Percentiles rank a stretch among this genome's conserved stretches.
Conservation (phyloP, 2,329 filamentous ascomycete species). For the Chrysoporthe puriensis region DNA sequence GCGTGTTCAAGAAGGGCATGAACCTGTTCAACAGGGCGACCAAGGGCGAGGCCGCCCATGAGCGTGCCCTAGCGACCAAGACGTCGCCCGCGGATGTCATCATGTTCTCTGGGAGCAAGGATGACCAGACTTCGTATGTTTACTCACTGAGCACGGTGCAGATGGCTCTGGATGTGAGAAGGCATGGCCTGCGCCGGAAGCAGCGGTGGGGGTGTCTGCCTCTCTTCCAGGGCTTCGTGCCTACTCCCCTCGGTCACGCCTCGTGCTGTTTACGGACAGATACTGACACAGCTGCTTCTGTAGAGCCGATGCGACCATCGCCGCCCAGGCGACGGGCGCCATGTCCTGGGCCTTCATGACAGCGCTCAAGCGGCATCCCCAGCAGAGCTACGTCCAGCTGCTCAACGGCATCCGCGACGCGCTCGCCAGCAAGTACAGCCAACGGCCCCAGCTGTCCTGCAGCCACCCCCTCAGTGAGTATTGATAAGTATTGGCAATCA, state of each 20-base stretch:
- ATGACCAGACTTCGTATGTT: slow-evolving; percentile 88
- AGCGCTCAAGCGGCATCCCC: slow-evolving; percentile 91
- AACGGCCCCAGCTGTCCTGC: slow-evolving; percentile 96
- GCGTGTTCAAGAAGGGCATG: slow-evolving; percentile 80
- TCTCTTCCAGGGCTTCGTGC: too few species aligned
- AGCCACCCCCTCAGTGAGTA: slow-evolving; percentile 90
- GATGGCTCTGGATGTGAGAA: too few species aligned
- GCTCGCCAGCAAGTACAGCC: slow-evolving; percentile 81
- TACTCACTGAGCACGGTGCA: slow-evolving; percentile 24
- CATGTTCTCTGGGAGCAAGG: slow-evolving; percentile 98
- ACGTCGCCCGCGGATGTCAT: slow-evolving; percentile 93
- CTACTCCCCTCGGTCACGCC: neutral
- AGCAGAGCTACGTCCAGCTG: slow-evolving; percentile 96
- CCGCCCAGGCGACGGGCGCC: slow-evolving; percentile 87
- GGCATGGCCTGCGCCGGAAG: too few species aligned
- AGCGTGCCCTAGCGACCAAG: slow-evolving; percentile 83
- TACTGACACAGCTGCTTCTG: slow-evolving; percentile 5
- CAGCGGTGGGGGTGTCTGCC: too few species aligned
- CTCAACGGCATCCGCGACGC: slow-evolving; percentile 97
- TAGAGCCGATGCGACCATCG: slow-evolving; percentile 91
- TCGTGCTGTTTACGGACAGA: neutral
- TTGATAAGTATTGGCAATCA: slow-evolving; percentile 28
- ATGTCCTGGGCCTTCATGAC: slow-evolving; percentile 99
- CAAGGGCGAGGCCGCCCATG: slow-evolving; percentile 77
- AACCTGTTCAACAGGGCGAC: slow-evolving; percentile 89